These are phyloP conservation scores for Datisca glomerata DNA, from an alignment of 306 rosid genomes.

Conservation along the genomic window DNA sequence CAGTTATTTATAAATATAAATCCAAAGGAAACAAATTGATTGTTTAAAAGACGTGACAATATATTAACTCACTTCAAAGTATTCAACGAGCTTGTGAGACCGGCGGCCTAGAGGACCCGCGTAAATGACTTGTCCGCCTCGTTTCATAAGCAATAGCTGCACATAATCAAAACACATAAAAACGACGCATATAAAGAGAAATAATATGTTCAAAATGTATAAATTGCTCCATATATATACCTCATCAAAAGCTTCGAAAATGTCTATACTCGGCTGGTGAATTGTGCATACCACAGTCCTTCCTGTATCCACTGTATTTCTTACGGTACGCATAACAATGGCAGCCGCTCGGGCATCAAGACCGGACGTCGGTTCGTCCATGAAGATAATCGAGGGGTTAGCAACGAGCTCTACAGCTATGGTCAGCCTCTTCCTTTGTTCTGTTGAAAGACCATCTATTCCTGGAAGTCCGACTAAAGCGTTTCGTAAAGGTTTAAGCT, in stretches of 20 bases:
- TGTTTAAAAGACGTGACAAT: not conserved
- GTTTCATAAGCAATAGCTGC: slow-evolving; percentile 29
- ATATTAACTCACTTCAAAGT: slow-evolving; percentile 23
- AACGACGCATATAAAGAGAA: too few relatives aligned
- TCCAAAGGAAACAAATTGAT: not conserved
- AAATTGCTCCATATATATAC: too few relatives aligned
- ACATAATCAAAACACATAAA: too few relatives aligned
- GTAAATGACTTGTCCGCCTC: slow-evolving; percentile 30
- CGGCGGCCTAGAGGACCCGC: slow-evolving; percentile 23
- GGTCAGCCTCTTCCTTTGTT: slow-evolving; percentile 34
- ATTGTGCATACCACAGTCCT: slow-evolving; percentile 38
- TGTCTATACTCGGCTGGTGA: slow-evolving; percentile 39
- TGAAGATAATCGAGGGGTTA: slow-evolving; percentile 31
- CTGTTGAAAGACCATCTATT: slow-evolving; percentile 33
- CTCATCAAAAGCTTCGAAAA: slow-evolving; percentile 38
- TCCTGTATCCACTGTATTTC: slow-evolving; percentile 37
- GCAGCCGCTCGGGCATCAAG: slow-evolving; percentile 40
- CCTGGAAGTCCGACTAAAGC: slow-evolving; percentile 38
- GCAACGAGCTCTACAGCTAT: slow-evolving; percentile 40
- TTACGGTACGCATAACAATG: slow-evolving; percentile 30
- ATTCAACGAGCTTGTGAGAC: slow-evolving; percentile 21
- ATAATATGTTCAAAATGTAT: too few relatives aligned
- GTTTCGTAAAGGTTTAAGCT: slow-evolving; percentile 20
- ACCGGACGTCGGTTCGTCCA: slow-evolving; percentile 40
- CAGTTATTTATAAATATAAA: not conserved